Percentiles rank a stretch among this genome's conserved stretches.
These are phyloP conservation scores for Phytophthora foliorum DNA, from an alignment of 352 stramenopile genomes.

Conservation along the genomic window DNA sequence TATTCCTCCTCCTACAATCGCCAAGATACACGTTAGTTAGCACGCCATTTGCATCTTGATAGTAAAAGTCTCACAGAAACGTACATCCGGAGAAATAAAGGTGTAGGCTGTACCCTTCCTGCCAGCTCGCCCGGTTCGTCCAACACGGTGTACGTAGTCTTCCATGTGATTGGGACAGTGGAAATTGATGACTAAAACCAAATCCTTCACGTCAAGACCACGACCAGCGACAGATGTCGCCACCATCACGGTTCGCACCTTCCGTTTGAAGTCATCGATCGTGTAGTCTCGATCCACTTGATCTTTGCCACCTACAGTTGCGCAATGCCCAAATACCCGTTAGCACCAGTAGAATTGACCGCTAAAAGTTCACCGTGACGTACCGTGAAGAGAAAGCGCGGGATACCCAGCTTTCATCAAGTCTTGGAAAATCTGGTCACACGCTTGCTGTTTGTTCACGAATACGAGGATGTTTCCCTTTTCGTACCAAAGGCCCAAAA, in stretches of 20 bases:
- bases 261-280: constrained; percentile 99
- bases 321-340: constrained; percentile 3
- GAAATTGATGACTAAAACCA: constrained; percentile 99
- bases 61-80: constrained; percentile 17
- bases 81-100: constrained; percentile 97
- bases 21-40: constrained; percentile 20
- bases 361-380: neutral
- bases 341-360: neutral
- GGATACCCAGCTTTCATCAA: constrained; percentile 97
- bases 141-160: constrained; percentile 99
- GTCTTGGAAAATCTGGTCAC: constrained; percentile 97
- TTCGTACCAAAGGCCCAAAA: constrained; percentile 97
- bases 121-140: constrained; percentile 95
- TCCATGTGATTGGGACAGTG: constrained; percentile 99
- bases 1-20: constrained; percentile 95
- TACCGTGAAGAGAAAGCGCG: constrained; percentile 97
- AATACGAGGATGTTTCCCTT: constrained; percentile 99
- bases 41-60: neutral
- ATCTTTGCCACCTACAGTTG: constrained; percentile 95
- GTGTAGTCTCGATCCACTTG: constrained; percentile 99
- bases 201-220: constrained; percentile 98
- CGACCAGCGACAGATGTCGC: constrained; percentile 97
- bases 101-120: constrained; percentile 99
- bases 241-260: constrained; percentile 93
- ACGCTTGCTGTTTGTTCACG: constrained; percentile 98